Evolutionary conservation across 805 yeast genomes (phyloP), one percentile per base, ranked within the genome.

Genomic region (Kazachstania psychrophila): DNA sequence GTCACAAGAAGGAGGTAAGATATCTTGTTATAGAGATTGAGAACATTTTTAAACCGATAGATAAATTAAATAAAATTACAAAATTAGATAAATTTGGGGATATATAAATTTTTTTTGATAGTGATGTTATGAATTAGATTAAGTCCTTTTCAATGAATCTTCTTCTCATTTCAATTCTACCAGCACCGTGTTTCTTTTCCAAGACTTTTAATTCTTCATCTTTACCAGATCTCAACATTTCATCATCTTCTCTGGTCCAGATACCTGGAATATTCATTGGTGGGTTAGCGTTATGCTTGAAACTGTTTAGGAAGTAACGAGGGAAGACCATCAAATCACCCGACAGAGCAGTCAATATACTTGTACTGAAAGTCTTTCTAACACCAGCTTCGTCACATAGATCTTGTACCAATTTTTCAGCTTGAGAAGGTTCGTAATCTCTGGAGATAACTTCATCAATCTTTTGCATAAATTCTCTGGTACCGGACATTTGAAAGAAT

Each of bases 221-320:
- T 28, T 55, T 58, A 17, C 52, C 56, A 18, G 54, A 40, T 34
- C 52, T 60, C 36, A 67, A 44, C 43, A 56, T 52, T 13, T 49
- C 59, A 42, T 68, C 72, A 52, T 68, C 70, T 32, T 62, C 65
- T 19, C 58, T 46, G 2, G 70, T 66, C 72, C 72, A 68, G 30
- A 68, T 61, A 36, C 71, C 72, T n/a, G 66, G 62, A 7, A 60
- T 61, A 36, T 64, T 51, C 36, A 46, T 43, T 25, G 72, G 72
- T 9, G 71, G 72, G 41, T 66, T 64, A 12, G 59, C 54, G 23
- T 64, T 64, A 18, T 63, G 56, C 41, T 60, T 59, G 30, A 68
- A 58, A 51, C 64, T 65, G 27, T 56, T 50, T 39, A 65, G 57
- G 40, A 68, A 57, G 41, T 62, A 68, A 31, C 65, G 57, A 30